Percentiles rank a stretch among this genome's conserved stretches.
phyloP scores from a whole-genome alignment of 148 eudicot genomes.

The Bassia scoparia region DNA sequence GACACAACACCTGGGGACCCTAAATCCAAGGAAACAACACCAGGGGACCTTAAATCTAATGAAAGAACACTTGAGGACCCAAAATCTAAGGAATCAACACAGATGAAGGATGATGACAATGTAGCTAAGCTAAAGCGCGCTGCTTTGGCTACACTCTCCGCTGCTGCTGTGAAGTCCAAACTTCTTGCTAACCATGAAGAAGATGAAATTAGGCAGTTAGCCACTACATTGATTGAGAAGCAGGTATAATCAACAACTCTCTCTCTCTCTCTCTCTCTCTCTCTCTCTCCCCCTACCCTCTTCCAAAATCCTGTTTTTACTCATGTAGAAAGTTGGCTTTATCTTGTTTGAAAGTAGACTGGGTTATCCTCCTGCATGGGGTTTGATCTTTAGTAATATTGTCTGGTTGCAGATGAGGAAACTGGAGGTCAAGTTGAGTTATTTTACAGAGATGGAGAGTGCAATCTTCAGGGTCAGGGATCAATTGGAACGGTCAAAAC shows the following conservation, averaged over 20 bases:
- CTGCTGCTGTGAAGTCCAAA: slow-evolving; percentile 96
- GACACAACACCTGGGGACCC: slow-evolving; percentile 26
- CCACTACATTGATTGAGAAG: slow-evolving; percentile 69
- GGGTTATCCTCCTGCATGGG: slow-evolving; percentile 8
- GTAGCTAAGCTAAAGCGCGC: slow-evolving; percentile 63
- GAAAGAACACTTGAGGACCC: slow-evolving; percentile 26
- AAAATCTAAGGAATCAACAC: slow-evolving; percentile 17
- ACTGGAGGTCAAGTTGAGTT: slow-evolving; percentile 79
- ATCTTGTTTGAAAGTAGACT: not conserved
- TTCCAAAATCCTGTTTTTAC: no score
- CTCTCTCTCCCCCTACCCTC: no score
- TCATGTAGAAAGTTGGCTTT: not conserved
- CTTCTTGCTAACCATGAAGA: slow-evolving; percentile 91
- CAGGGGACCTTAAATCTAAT: no score
- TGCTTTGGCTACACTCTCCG: slow-evolving; percentile 74
- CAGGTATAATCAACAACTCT: slow-evolving; percentile 49
- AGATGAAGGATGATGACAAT: slow-evolving; percentile 33
- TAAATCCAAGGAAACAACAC: slow-evolving; percentile 17
- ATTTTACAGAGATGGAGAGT: slow-evolving; percentile 78
- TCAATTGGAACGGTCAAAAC: slow-evolving; percentile 76
- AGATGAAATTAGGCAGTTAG: slow-evolving; percentile 75
- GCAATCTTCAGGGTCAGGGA: slow-evolving; percentile 66
- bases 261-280: no score
- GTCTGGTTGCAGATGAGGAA: slow-evolving; percentile 61
- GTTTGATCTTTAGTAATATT: slow-evolving; percentile 14